These are phyloP conservation scores for Cydonia oblonga DNA, from an alignment of 331 rosid species.

Conservation along the genomic window DNA sequence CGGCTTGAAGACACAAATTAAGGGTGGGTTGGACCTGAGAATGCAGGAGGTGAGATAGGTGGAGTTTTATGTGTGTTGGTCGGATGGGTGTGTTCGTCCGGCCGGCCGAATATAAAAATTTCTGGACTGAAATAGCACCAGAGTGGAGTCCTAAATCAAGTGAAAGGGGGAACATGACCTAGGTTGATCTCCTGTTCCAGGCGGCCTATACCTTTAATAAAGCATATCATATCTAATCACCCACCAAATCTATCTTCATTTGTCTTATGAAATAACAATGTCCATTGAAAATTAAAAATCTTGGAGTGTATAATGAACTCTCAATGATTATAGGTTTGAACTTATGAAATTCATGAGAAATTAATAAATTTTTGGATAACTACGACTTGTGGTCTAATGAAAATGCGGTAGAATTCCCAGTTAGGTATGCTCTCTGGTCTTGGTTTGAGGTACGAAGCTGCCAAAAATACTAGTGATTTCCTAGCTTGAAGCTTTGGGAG, in stretches of 20 bases:
- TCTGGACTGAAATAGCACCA: neutral
- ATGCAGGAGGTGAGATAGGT: neutral
- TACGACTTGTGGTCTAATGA: too few species aligned
- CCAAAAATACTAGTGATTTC: too few species aligned
- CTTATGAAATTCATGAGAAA: neutral
- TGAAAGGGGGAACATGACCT: neutral
- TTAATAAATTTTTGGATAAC: too few species aligned
- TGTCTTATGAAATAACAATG: neutral
- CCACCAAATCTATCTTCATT: neutral
- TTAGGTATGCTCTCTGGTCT: too few species aligned
- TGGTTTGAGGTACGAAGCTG: too few species aligned
- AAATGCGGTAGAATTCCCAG: neutral
- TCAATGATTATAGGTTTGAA: neutral
- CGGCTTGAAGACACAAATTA: too few species aligned
- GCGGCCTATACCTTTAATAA: neutral
- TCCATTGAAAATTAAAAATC: neutral
- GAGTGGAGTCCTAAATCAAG: neutral
- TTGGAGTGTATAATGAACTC: neutral
- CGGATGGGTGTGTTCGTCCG: too few species aligned
- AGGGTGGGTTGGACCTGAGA: neutral
- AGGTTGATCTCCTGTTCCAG: neutral
- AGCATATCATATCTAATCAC: neutral
- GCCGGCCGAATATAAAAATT: too few species aligned
- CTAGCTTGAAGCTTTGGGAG: too few species aligned
- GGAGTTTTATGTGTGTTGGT: too few species aligned